phyloP scores from a whole-genome alignment of 805 yeast genomes.

The Saccharomyces mikatae region DNA sequence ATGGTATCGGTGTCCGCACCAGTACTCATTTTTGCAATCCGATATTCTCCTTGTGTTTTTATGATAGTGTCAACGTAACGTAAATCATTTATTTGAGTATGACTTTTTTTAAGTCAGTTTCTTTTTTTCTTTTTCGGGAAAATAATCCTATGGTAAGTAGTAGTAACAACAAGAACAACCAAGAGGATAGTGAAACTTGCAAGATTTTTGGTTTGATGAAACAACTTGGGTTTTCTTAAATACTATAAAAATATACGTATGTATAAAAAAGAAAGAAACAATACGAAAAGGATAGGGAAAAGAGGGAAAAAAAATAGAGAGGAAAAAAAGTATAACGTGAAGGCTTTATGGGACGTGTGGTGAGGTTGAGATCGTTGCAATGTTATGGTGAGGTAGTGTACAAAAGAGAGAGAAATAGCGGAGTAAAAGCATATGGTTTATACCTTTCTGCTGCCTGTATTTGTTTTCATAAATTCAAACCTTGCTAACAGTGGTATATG shows the following conservation, averaged over 20 bases:
- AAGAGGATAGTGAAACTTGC: not conserved
- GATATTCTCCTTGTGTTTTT: not conserved
- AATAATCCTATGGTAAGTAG: not conserved
- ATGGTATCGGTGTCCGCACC: not conserved
- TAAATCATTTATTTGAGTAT: not conserved
- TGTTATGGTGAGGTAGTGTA: not conserved
- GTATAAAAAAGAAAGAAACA: not conserved
- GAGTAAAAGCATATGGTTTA: constrained; percentile 2
- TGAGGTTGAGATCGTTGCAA: not conserved
- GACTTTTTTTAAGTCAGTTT: not conserved
- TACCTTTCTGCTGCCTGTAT: constrained; percentile 25
- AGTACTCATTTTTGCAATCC: not conserved
- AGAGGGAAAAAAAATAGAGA: not conserved
- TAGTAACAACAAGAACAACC: not conserved
- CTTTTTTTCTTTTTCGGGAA: not conserved
- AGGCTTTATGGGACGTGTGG: not conserved
- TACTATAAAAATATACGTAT: not conserved
- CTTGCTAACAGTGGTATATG: constrained; percentile 82
- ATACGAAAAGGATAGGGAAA: not conserved
- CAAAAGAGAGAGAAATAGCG: not conserved
- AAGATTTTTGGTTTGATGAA: not conserved
- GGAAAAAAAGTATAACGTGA: not conserved
- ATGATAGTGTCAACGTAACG: not conserved
- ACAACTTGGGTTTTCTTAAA: not conserved
- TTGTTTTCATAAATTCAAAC: constrained; percentile 57